phyloP scores from a whole-genome alignment of 495 filamentous ascomycete species.

The Tuber calosporum region DNA sequence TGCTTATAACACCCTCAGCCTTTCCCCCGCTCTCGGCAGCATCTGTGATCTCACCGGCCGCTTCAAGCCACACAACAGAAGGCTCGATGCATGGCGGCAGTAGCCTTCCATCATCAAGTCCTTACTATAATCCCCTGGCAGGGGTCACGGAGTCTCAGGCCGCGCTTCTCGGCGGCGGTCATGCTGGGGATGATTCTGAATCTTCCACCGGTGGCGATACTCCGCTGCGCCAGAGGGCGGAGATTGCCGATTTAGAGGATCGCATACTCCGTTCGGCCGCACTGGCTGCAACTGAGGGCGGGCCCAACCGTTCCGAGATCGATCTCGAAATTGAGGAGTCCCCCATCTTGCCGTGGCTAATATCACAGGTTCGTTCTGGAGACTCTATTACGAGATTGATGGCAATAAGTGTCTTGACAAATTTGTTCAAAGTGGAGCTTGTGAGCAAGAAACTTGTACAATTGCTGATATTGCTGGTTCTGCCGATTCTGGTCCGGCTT shows the following conservation, averaged over 20 bases:
- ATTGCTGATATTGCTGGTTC: constrained; percentile 58
- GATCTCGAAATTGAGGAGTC: constrained; percentile 62
- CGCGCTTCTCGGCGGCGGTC: constrained; percentile 25
- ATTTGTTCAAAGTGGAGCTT: constrained; percentile 64
- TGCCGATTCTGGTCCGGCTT: constrained; percentile 66
- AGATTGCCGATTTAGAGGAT: constrained; percentile 31
- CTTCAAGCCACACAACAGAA: constrained; percentile 19
- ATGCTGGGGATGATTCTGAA: constrained; percentile 34
- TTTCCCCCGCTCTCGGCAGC: constrained; percentile 45
- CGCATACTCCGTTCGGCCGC: constrained; percentile 24
- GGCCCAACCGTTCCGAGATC: constrained; percentile 10
- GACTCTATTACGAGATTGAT: constrained; percentile 60
- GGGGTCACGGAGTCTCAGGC: constrained; percentile 22
- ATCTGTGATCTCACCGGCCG: constrained; percentile 13
- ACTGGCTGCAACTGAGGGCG: constrained; percentile 3
- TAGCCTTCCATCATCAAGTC: background rate
- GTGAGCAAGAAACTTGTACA: constrained; percentile 55
- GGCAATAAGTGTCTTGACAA: constrained; percentile 71
- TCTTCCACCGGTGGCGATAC: constrained; percentile 36
- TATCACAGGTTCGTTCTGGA: constrained; percentile 54
- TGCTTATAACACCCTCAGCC: constrained; percentile 42
- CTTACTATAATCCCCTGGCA: constrained; percentile 12
- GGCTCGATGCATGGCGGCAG: background rate
- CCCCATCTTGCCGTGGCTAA: constrained; percentile 73
- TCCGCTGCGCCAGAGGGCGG: constrained; percentile 28